A percentile compares a stretch with the other conserved stretches of the same genome.
These are phyloP conservation scores for Lachnellula arida DNA, from an alignment of 2,329 filamentous ascomycete genomes.

Conservation along the genomic window DNA sequence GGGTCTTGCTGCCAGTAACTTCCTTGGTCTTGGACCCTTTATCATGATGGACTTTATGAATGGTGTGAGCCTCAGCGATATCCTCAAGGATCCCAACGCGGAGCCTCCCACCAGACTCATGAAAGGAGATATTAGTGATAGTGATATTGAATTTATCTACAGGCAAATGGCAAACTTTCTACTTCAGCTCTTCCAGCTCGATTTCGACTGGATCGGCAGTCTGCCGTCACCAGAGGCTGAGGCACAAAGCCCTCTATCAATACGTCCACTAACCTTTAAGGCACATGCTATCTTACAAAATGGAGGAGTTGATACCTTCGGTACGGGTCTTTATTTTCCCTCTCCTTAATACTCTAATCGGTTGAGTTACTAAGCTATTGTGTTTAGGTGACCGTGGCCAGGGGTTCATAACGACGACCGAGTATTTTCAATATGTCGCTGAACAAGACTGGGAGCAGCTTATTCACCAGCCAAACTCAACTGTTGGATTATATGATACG, in stretches of 20 bases:
- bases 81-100: constrained; percentile 7
- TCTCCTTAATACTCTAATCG: neutral
- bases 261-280: constrained; percentile 33
- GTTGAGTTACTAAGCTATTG: neutral
- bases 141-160: constrained; percentile 11
- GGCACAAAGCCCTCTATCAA: constrained; percentile 6
- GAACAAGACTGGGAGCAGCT: constrained; percentile 34
- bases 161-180: constrained; percentile 10
- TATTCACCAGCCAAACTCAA: constrained; percentile 33
- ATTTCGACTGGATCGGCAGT: constrained; percentile 14
- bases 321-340: neutral
- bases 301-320: constrained; percentile 30
- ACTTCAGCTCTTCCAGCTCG: constrained; percentile 15
- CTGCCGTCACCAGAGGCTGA: constrained; percentile 10
- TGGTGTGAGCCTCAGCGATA: constrained; percentile 9
- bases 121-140: constrained; percentile 12
- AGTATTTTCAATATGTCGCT: constrained; percentile 26
- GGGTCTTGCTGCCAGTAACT: constrained; percentile 10
- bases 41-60: constrained; percentile 13
- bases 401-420: constrained; percentile 11
- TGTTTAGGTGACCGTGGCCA: constrained; percentile 12
- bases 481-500: constrained; percentile 25
- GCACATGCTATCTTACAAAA: constrained; percentile 30
- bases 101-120: constrained; percentile 2
- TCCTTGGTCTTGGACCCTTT: constrained; percentile 5